These are phyloP conservation scores for Tulasnella sp. DNA, from an alignment of 768 basidiomycete species.

Conservation along the genomic window DNA sequence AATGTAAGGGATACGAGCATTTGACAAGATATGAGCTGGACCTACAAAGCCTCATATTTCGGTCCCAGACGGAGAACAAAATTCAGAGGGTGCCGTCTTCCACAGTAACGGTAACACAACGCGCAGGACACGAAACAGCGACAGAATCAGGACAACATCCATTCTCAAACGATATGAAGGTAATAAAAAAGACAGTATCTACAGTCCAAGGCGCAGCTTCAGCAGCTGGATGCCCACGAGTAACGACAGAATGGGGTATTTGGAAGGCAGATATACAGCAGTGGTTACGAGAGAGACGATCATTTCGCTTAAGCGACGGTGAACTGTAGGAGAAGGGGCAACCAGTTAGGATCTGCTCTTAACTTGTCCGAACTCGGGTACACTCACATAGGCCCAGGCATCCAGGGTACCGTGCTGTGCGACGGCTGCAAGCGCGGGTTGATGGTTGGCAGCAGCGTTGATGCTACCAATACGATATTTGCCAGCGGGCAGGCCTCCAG, in stretches of 20 bases:
- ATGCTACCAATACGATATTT: constrained; percentile 20
- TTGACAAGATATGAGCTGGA: too few species aligned
- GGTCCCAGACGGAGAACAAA: too few species aligned
- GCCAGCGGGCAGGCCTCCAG: constrained; percentile 26
- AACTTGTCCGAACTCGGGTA: not conserved
- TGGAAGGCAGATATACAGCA: not conserved
- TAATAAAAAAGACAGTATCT: not conserved
- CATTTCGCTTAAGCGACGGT: not conserved
- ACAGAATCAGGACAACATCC: not conserved
- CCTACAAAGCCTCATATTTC: too few species aligned
- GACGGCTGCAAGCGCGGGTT: constrained; percentile 17
- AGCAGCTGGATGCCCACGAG: not conserved
- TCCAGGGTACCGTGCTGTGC: constrained; percentile 22
- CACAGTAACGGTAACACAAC: too few species aligned
- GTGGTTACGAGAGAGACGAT: not conserved
- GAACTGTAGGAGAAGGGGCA: not conserved
- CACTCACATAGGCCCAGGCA: constrained; percentile 18
- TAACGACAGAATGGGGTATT: not conserved
- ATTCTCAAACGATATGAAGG: not conserved
- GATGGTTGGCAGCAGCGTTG: constrained; percentile 21
- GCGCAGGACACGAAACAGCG: too few species aligned
- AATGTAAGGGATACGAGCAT: too few species aligned
- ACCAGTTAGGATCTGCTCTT: not conserved
- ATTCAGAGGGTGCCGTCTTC: too few species aligned
- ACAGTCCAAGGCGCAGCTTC: not conserved